Base-by-base conservation (phyloP, 2,329 filamentous ascomycete genomes). In the Fusarium algeriense region DNA sequence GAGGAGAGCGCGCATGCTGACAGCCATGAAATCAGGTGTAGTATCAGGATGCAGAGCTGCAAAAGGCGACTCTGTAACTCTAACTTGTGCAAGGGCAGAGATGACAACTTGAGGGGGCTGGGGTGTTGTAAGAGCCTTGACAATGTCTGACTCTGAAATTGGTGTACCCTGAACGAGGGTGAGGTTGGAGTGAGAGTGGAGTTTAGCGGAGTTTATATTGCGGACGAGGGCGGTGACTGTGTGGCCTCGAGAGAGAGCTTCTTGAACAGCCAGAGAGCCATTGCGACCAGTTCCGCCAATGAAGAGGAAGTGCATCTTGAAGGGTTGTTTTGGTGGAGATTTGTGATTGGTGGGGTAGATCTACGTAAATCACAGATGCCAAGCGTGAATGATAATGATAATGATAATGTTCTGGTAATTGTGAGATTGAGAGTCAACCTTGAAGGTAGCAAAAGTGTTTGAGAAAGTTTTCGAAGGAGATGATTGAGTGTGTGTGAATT, bases 201-300 rank as follows among this genome's bases (percentile, higher is more conserved):
- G 12, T 15, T 58, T 68, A 28, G 49, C 20, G 2, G 40, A 50
- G 6, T 50, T 41, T 10, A 40, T 45, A 23, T 60, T 57, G 41
- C 68, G 68, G 26, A 70, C 49, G 0, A 71, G 64, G 2, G 69
- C 69, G 0, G 69, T 71, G 9, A 62, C 55, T 11, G 69, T 72
- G 4, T 72, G 69, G 2, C 64, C 69, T 0, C 46, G 32, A 1
- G 60, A 54, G 0, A 71, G 59, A 3, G 69, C 69, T 7, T 71
- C 69, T 38, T 69, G 46, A 0, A 71, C 19, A 1, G 43, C 64
- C 6, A 71, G 7, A 2, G 69, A 72, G 43, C 69, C 69, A 8
- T 71, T 71, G 12, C 69, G 69, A 6, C 69, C 69, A 10, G 69
- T 71, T 28, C 64, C 69, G 3, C 69, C 64, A 19, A 71, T 65